Evolutionary conservation across 306 rosid genomes (phyloP), one percentile per base, ranked within the genome.

Genomic region (Quercus glauca): DNA sequence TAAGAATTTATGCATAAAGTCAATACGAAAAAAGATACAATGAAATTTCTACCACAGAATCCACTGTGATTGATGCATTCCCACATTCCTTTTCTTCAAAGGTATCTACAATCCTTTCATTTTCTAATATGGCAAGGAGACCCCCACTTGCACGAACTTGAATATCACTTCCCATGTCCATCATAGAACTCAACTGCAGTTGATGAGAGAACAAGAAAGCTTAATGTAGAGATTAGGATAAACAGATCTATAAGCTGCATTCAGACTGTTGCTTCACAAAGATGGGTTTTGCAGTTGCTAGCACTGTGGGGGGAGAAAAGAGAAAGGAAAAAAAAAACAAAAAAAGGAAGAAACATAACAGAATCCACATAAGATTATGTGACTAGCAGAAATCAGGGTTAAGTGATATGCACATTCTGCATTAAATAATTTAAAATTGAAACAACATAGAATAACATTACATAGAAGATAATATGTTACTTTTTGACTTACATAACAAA

Each of bases 91-190:
- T 89, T 84, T 91, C 92, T 73, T 91, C 94, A 73, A 95, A 90
- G 25, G 94, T 91, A 58, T 90, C 98, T 73, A 95, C 97, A 72
- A 91, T 83, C 80, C 91, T 89, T 78, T 95, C 99, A 83, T 86
- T 92, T 88, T 95, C 99, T 85, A 95, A 83, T 83, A 95, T 92
- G 79, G 98, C 94, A 77, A 95, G 99, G 81, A 95, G 98, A 75
- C 99, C 99, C 60, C 99, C 99, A 69, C 99, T 90, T 53, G 90
- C 92, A 70, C 99, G 98, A 86, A 95, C 92, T 87, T 95, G 97
- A 78, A 95, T 85, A 78, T 95, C 99, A 86, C 92, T 92, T 86
- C 88, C 90, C 97, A 89, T 84, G 87, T 95, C 94, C 97, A 95
- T 95, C 98, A 95, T 90, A 85, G 99, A 95, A 86, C 87, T 95